A percentile compares a stretch with the other conserved stretches of the same genome.
Conservation (phyloP, 2,329 filamentous ascomycete genomes). For the Hortaea werneckii region DNA sequence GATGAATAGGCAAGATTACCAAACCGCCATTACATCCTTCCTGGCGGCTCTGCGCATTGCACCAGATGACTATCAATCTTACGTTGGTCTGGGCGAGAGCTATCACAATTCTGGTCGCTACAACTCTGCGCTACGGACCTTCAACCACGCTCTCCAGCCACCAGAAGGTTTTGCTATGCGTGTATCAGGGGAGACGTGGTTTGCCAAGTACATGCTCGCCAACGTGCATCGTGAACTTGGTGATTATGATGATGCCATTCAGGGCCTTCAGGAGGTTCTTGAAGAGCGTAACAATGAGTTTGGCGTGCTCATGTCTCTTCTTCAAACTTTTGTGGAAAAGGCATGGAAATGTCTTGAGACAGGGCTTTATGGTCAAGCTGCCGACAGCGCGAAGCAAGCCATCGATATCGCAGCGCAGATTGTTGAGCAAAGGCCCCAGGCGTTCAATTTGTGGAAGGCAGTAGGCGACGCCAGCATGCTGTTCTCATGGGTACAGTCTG, state of each 20-base stretch:
- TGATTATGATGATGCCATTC: conserved; percentile 75
- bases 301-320: conserved; percentile 74
- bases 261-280: conserved; percentile 66
- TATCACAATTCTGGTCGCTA: conserved; percentile 91
- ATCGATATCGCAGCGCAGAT: conserved; percentile 58
- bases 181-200: conserved; percentile 68
- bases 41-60: conserved; percentile 76
- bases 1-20: conserved; percentile 85
- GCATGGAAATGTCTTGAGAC: conserved; percentile 67
- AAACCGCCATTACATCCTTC: conserved; percentile 82
- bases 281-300: conserved; percentile 60
- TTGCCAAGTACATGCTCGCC: conserved; percentile 90
- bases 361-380: conserved; percentile 76
- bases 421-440: conserved; percentile 50
- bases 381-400: conserved; percentile 58
- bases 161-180: conserved; percentile 50
- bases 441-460: conserved; percentile 93
- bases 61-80: conserved; percentile 85
- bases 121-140: conserved; percentile 86
- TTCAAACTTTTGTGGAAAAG: conserved; percentile 80
- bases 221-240: conserved; percentile 89
- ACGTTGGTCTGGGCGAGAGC: conserved; percentile 92
- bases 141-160: conserved; percentile 70
- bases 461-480: conserved; percentile 80
- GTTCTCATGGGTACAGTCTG: conserved; percentile 68